Conservation (phyloP, 306 rosid genomes). For the Citrullus mucosospermus region DNA sequence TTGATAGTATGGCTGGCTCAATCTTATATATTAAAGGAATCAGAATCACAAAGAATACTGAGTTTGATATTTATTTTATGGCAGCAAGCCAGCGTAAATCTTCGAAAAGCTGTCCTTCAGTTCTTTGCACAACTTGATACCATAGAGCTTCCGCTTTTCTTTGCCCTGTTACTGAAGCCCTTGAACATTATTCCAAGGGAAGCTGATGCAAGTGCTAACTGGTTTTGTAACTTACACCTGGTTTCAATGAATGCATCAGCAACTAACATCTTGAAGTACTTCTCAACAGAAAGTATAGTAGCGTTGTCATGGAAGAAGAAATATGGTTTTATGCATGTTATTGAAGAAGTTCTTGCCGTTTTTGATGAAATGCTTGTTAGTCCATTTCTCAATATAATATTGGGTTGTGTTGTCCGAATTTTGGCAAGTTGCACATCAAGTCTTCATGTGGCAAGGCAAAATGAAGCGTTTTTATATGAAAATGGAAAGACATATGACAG, state of each 20-base stretch:
- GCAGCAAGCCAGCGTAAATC: constrained; percentile 72
- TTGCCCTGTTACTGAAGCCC: constrained; percentile 65
- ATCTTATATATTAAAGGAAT: not conserved
- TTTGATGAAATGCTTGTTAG: constrained; percentile 66
- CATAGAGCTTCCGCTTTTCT: constrained; percentile 76
- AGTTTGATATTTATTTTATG: constrained; percentile 6
- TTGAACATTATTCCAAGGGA: constrained; percentile 43
- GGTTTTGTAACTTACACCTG: constrained; percentile 45
- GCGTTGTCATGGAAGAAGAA: constrained; percentile 67
- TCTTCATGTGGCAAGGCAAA: constrained; percentile 32
- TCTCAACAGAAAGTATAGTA: constrained; percentile 43
- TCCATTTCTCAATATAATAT: constrained; percentile 66
- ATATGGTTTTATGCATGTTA: constrained; percentile 77
- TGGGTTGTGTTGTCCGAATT: constrained; percentile 82
- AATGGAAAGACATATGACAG: constrained; percentile 6
- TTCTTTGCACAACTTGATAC: constrained; percentile 74
- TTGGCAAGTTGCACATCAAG: constrained; percentile 59
- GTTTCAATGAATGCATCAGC: constrained; percentile 29
- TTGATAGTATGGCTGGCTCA: not conserved
- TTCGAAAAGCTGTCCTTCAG: constrained; percentile 72
- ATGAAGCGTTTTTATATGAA: constrained; percentile 23
- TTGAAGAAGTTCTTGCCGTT: constrained; percentile 71
- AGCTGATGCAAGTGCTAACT: constrained; percentile 40
- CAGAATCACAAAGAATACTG: constrained; percentile 5
- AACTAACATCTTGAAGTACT: constrained; percentile 42